phyloP scores from a whole-genome alignment of 768 basidiomycete species.

The Amanita phalloides region DNA sequence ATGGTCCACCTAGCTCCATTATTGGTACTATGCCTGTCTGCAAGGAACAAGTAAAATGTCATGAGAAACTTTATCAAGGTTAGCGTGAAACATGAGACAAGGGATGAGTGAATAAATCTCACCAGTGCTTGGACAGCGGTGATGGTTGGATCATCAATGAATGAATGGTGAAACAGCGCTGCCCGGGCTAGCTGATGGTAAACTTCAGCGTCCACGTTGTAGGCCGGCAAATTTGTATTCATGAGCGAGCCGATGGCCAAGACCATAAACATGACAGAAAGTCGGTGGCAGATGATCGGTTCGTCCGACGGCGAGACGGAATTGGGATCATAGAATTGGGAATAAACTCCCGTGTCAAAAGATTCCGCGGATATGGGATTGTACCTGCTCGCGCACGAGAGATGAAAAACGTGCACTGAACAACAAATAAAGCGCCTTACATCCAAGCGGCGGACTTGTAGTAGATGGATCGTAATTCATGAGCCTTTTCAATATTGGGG shows the following conservation, averaged over 20 bases:
- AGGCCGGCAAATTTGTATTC: conserved; percentile 43
- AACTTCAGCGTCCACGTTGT: conserved; percentile 59
- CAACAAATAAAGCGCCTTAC: conserved; percentile 23
- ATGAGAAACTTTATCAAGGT: conserved; percentile 42
- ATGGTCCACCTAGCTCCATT: conserved; percentile 58
- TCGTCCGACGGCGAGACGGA: conserved; percentile 35
- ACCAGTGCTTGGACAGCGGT: conserved; percentile 60
- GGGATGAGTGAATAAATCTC: conserved; percentile 14
- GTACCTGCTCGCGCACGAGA: conserved; percentile 32
- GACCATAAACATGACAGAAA: conserved; percentile 56
- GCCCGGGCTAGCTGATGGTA: conserved; percentile 60
- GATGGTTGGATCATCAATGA: conserved; percentile 61
- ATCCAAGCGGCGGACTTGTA: conserved; percentile 64
- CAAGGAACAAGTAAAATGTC: conserved; percentile 60
- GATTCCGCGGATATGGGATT: conserved; percentile 51
- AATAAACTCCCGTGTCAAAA: conserved; percentile 51
- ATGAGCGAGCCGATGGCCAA: conserved; percentile 57
- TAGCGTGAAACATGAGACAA: conserved; percentile 3
- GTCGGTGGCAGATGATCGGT: conserved; percentile 43
- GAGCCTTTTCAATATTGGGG: conserved; percentile 47
- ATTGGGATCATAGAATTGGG: conserved; percentile 43
- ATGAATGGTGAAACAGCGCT: conserved; percentile 49
- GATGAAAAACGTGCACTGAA: background rate
- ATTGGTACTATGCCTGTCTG: conserved; percentile 56
- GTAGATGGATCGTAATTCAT: conserved; percentile 50